Conservation (phyloP, 1,284 basidiomycete genomes). For the Prillingera fragicola region DNA sequence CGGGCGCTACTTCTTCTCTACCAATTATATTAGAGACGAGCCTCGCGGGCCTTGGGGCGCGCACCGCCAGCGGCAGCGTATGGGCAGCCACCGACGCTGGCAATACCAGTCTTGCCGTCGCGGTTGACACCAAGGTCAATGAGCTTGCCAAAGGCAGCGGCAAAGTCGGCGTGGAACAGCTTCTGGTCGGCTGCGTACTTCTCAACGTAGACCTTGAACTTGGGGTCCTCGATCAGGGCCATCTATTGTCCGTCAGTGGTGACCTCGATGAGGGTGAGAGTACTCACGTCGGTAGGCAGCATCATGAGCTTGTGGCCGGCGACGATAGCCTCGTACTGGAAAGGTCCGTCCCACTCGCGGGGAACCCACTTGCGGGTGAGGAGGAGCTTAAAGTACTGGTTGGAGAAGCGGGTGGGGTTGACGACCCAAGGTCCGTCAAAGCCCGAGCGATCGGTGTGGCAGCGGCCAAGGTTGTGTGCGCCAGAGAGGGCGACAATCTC, state of each 20-base stretch:
- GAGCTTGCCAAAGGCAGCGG: conserved; percentile 48
- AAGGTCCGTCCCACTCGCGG: conserved; percentile 53
- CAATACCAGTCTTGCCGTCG: conserved; percentile 44
- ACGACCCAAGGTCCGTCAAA: conserved; percentile 51
- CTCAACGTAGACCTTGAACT: conserved; percentile 49
- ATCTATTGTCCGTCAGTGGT: conserved; percentile 33
- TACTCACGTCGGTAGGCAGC: conserved; percentile 51
- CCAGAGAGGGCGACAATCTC: conserved; percentile 57
- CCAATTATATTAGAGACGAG: conserved; percentile 1
- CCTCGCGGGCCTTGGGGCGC: conserved; percentile 4
- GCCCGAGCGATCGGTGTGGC: conserved; percentile 51
- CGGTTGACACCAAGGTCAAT: conserved; percentile 50
- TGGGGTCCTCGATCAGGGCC: conserved; percentile 46
- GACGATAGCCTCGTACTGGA: conserved; percentile 49
- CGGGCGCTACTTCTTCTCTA: no score
- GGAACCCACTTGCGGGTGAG: conserved; percentile 52
- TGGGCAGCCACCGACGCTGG: conserved; percentile 42
- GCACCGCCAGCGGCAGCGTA: conserved; percentile 28
- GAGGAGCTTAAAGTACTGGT: conserved; percentile 52
- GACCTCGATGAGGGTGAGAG: neutral
- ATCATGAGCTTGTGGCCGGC: conserved; percentile 54
- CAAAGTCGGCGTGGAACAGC: conserved; percentile 54
- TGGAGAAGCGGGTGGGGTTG: conserved; percentile 52
- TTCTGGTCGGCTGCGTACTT: conserved; percentile 54
- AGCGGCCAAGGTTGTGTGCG: conserved; percentile 53